Evolutionary conservation across 2,329 filamentous ascomycete species (phyloP).

Genomic region (Escovopsis sp.): DNA sequence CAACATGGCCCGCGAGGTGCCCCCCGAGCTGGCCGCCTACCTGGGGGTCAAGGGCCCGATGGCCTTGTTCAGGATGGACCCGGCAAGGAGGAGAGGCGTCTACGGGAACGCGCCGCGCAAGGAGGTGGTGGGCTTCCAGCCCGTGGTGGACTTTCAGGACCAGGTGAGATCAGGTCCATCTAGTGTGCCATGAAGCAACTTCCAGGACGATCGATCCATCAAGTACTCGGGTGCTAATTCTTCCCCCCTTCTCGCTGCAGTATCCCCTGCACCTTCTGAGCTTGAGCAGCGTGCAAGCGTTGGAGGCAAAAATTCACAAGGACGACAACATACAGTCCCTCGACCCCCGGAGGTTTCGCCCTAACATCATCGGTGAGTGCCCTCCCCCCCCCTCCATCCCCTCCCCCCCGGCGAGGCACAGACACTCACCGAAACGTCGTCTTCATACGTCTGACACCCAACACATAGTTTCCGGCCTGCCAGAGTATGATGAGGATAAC

Average conservation of each 20-base stretch:
- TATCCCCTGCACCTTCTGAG: conserved; percentile 59
- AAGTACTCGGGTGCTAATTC: neutral
- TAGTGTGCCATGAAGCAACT: neutral
- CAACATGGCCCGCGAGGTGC: conserved; percentile 43
- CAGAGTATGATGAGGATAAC: conserved; percentile 53
- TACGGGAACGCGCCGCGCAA: conserved; percentile 43
- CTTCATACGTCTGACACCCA: neutral
- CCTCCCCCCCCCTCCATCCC: neutral
- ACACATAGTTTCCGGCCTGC: conserved; percentile 45
- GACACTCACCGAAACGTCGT: neutral
- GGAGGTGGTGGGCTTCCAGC: conserved; percentile 46
- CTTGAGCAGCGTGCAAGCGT: conserved; percentile 45
- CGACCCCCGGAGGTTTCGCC: conserved; percentile 50
- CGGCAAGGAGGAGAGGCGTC: conserved; percentile 40
- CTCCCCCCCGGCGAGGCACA: neutral
- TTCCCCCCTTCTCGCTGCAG: conserved; percentile 18
- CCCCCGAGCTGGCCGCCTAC: conserved; percentile 47
- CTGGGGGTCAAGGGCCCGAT: conserved; percentile 53
- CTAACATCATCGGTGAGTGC: conserved; percentile 51
- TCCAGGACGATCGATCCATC: no score
- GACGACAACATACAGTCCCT: conserved; percentile 34
- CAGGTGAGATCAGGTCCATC: conserved; percentile 40
- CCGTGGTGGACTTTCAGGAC: conserved; percentile 54
- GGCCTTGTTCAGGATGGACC: conserved; percentile 54
- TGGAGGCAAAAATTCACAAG: conserved; percentile 41